Evolutionary conservation across 2,329 filamentous ascomycete genomes (phyloP), one percentile per base, ranked within the genome.

Genomic region (Colletotrichum lindemuthianum): DNA sequence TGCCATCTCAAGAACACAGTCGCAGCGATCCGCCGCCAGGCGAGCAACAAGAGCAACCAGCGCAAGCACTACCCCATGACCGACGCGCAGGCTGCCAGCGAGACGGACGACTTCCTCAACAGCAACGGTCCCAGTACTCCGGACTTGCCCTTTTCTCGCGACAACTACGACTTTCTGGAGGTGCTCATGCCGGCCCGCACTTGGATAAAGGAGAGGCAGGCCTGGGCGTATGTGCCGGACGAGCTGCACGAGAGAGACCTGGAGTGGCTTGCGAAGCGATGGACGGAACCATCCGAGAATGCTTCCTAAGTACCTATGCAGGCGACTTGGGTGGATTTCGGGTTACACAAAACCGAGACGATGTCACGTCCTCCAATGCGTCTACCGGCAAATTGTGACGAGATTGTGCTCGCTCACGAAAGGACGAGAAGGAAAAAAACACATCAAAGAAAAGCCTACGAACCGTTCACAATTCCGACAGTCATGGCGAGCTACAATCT

Each of bases 101-200:
- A 78, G 8, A 83, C 79, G 0, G 86, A 88, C 67, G 68, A 61
- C 0, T 88, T 88, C 59, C 72, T 88, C 11, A 75, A 78, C 16
- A 76, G 82, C 13, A 78, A 76, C 24, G 86, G 86, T 0, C 85
- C 84, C 4, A 78, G 79, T 0, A 83, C 81, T 1, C 70, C 82
- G 10, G 83, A 87, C 56, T 80, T 86, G 10, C 85, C 85, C 0
- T 86, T 79, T 59, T 79, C 84, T 54, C 75, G 86, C 24, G 86
- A 88, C 63, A 81, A 84, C 49, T 88, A 88, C 69, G 86, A 88
- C 69, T 81, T 84, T 76, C 77, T 88, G 34, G 79, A 87, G 70
- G 83, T 82, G 1, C 88, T 85, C 67, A 69, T 88, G 51, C 86
- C 86, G 0, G 84, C 84, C 66, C 77, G 86, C 24, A 80, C 79